Evolutionary conservation across 73 alveolate species (phyloP).

Genomic region (Stentor coeruleus): DNA sequence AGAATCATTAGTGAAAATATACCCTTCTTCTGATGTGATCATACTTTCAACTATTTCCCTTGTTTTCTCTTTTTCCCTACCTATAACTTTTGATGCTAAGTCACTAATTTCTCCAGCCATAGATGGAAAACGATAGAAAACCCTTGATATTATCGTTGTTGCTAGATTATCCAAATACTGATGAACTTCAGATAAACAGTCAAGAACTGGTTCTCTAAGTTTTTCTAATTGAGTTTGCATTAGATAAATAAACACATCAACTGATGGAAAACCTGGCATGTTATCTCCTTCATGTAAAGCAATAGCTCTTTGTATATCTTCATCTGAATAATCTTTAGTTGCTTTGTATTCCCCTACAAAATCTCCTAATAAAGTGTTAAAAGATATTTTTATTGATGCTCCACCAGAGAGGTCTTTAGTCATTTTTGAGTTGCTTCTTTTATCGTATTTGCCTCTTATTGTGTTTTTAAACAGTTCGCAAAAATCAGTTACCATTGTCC

Average conservation of each 20-base stretch:
- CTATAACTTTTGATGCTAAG: constrained; percentile 44
- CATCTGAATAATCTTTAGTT: constrained; percentile 53
- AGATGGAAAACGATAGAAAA: constrained; percentile 70
- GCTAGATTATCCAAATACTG: constrained; percentile 58
- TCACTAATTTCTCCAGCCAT: constrained; percentile 61
- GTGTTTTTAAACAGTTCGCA: constrained; percentile 65
- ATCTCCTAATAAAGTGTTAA: constrained; percentile 2
- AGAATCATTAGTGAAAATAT: constrained; percentile 88
- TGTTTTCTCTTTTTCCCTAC: constrained; percentile 66
- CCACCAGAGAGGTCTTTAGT: constrained; percentile 67
- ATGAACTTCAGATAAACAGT: constrained; percentile 52
- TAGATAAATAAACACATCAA: constrained; percentile 49
- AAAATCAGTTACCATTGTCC: constrained; percentile 95
- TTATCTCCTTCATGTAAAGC: constrained; percentile 57
- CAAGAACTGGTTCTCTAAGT: constrained; percentile 79
- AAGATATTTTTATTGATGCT: constrained; percentile 34
- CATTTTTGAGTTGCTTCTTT: constrained; percentile 34
- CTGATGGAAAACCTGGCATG: constrained; percentile 64
- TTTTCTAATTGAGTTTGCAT: constrained; percentile 57
- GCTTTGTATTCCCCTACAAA: constrained; percentile 28
- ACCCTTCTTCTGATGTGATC: constrained; percentile 84
- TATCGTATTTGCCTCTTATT: constrained; percentile 59
- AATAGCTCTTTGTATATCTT: constrained; percentile 55
- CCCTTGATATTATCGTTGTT: constrained; percentile 43
- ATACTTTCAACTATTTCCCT: constrained; percentile 64